Evolutionary conservation across 2,329 filamentous ascomycete species (phyloP).

Genomic region (Pseudogymnoascus verrucosus): DNA sequence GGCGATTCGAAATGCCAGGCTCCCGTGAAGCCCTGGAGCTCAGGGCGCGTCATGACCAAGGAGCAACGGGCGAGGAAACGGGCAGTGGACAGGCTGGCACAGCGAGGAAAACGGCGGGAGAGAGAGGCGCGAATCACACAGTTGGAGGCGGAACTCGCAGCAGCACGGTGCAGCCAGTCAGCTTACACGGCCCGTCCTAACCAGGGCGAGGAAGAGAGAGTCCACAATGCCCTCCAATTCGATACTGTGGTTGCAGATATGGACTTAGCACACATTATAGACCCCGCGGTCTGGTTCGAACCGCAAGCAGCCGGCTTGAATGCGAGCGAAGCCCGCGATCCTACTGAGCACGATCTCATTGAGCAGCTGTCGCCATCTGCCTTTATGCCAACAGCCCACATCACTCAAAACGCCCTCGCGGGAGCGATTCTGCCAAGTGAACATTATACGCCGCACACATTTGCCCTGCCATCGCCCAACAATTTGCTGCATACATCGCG

Average conservation of each 20-base stretch:
- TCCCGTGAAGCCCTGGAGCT: background rate
- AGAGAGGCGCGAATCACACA: constrained; percentile 69
- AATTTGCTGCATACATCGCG: background rate
- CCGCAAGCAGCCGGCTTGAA: background rate
- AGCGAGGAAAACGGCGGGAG: constrained; percentile 77
- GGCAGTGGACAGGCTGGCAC: constrained; percentile 84
- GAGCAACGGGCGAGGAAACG: constrained; percentile 84
- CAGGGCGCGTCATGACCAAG: constrained; percentile 32
- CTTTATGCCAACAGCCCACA: background rate
- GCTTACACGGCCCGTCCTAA: background rate
- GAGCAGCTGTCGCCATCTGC: background rate
- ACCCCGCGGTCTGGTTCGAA: background rate
- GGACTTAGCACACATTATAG: background rate
- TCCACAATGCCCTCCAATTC: background rate
- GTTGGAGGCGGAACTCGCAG: background rate
- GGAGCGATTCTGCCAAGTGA: background rate
- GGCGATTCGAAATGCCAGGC: background rate
- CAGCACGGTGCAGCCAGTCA: background rate
- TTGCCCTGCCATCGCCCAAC: background rate
- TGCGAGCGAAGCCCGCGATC: background rate
- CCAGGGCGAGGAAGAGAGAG: background rate
- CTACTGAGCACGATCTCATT: background rate
- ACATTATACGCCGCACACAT: background rate
- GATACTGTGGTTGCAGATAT: background rate
- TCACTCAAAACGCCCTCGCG: background rate